A percentile compares a stretch with the other conserved stretches of the same genome.
phyloP scores from a whole-genome alignment of 345 rosid species.

The Trapa bicornis region DNA sequence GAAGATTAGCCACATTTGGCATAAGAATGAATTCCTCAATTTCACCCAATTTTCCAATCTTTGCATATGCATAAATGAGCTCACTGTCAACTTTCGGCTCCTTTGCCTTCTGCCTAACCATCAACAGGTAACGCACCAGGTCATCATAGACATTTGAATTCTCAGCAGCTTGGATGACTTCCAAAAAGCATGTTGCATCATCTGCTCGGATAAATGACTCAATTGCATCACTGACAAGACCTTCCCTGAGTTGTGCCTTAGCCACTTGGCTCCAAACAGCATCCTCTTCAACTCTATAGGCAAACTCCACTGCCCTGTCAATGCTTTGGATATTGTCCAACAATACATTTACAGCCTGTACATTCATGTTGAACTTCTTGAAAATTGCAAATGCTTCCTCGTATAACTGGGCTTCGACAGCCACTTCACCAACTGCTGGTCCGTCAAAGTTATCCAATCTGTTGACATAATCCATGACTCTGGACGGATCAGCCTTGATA shows the following conservation, averaged over 20 bases:
- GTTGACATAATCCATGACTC: constrained; percentile 94
- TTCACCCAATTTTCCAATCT: constrained; percentile 76
- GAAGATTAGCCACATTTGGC: constrained; percentile 98
- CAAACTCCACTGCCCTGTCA: constrained; percentile 78
- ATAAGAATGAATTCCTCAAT: constrained; percentile 94
- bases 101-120: constrained; percentile 95
- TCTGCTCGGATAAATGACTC: constrained; percentile 90
- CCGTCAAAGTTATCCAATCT: constrained; percentile 97
- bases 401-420: constrained; percentile 76
- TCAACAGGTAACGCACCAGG: constrained; percentile 83
- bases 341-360: constrained; percentile 36
- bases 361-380: constrained; percentile 45
- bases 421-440: constrained; percentile 94
- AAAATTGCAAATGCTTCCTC: constrained; percentile 60
- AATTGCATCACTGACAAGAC: constrained; percentile 91
- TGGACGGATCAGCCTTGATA: constrained; percentile 87
- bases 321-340: constrained; percentile 34
- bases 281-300: constrained; percentile 95
- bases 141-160: constrained; percentile 71
- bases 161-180: constrained; percentile 35
- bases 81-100: constrained; percentile 94
- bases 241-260: constrained; percentile 85
- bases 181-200: constrained; percentile 34
- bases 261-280: constrained; percentile 98
- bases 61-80: constrained; percentile 92